Evolutionary conservation across 495 filamentous ascomycete genomes (phyloP).

Genomic region (Alectoria sarmentosa): DNA sequence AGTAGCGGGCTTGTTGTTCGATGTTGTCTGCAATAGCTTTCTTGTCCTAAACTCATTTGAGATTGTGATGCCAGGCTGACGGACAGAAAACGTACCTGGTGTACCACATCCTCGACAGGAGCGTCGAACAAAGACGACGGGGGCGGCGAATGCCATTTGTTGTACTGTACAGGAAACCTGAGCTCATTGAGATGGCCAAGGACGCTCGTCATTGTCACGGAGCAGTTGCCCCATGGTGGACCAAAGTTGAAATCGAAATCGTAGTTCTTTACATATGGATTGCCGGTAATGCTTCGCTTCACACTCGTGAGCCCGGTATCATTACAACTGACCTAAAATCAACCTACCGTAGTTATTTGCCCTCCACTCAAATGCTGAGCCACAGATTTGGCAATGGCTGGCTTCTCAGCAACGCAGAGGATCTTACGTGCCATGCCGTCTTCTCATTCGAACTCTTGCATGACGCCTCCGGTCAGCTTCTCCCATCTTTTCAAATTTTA

Average conservation of each 20-base stretch:
- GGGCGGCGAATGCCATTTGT: conserved; percentile 71
- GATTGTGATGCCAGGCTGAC: background rate
- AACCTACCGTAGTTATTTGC: conserved; percentile 57
- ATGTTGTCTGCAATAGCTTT: conserved; percentile 80
- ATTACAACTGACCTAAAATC: background rate
- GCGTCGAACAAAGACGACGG: conserved; percentile 79
- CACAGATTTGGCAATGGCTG: conserved; percentile 91
- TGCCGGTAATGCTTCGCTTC: conserved; percentile 52
- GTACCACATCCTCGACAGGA: conserved; percentile 57
- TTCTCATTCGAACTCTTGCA: conserved; percentile 1
- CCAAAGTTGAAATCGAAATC: conserved; percentile 83
- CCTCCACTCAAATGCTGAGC: conserved; percentile 81
- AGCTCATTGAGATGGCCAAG: conserved; percentile 70
- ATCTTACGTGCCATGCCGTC: conserved; percentile 44
- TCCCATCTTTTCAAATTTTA: conserved; percentile 8
- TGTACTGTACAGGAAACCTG: conserved; percentile 64
- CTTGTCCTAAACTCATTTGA: conserved; percentile 52
- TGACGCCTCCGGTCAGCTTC: background rate
- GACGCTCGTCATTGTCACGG: conserved; percentile 89
- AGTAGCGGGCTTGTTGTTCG: conserved; percentile 59
- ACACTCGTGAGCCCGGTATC: conserved; percentile 29
- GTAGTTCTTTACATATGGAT: conserved; percentile 88
- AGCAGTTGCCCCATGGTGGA: conserved; percentile 67
- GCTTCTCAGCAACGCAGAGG: conserved; percentile 95
- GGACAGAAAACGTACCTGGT: conserved; percentile 43